phyloP scores from a whole-genome alignment of 495 filamentous ascomycete species.

The Pseudevernia furfuracea region DNA sequence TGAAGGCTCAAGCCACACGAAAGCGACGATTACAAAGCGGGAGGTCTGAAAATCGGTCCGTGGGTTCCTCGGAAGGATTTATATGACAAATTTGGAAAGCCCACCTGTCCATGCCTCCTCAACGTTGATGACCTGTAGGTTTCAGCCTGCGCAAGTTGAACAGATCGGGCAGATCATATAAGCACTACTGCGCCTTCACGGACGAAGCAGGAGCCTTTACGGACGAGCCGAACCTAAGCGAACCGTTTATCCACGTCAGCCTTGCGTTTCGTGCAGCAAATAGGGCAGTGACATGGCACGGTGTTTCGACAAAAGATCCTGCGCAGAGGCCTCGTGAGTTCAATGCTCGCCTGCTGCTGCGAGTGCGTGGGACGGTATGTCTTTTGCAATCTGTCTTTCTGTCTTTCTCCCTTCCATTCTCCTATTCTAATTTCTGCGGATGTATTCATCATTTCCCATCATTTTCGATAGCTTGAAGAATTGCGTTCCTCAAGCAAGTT shows the following conservation, averaged over 20 bases:
- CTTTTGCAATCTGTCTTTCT: background rate
- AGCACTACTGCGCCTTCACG: too few relatives aligned
- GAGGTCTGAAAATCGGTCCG: too few relatives aligned
- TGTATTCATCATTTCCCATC: background rate
- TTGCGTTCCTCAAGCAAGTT: background rate
- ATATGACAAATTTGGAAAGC: too few relatives aligned
- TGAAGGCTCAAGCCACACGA: too few relatives aligned
- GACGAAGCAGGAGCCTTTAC: background rate
- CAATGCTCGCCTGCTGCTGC: background rate
- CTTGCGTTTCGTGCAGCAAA: background rate
- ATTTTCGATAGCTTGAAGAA: background rate
- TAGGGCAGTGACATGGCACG: background rate
- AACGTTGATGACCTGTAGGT: too few relatives aligned
- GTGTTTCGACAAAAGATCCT: background rate
- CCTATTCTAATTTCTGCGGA: background rate
- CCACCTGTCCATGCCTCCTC: too few relatives aligned
- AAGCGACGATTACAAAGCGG: too few relatives aligned
- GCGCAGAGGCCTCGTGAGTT: background rate
- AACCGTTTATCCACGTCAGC: background rate
- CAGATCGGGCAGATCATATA: too few relatives aligned
- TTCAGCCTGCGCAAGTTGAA: too few relatives aligned
- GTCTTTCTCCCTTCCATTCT: background rate
- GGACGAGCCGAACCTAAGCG: background rate
- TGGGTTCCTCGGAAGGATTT: too few relatives aligned
- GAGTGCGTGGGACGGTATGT: background rate